A percentile compares a stretch with the other conserved stretches of the same genome.
These are phyloP conservation scores for Saturnispora halmiae DNA, from an alignment of 805 yeast species.

Conservation along the genomic window DNA sequence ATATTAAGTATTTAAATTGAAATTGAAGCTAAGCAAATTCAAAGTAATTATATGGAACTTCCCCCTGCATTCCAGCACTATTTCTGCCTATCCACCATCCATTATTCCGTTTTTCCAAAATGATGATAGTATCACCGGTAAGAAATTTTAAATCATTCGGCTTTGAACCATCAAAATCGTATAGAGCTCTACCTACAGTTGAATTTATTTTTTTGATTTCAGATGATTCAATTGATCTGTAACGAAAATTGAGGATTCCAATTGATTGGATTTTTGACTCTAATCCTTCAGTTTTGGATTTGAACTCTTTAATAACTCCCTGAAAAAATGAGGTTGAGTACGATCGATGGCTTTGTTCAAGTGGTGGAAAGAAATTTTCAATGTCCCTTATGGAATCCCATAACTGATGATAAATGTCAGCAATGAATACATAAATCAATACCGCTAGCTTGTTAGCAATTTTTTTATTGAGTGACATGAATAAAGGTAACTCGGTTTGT, in stretches of 20 bases:
- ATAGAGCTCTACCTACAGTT: conserved; percentile 29
- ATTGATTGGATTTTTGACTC: conserved; percentile 2
- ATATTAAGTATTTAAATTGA: too few relatives aligned
- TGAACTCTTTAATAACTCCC: conserved; percentile 7
- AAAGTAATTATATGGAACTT: conserved; percentile 38
- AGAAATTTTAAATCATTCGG: conserved; percentile 36
- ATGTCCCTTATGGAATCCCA: conserved; percentile 10
- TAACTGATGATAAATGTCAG: conserved; percentile 14
- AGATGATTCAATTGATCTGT: not conserved
- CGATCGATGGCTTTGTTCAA: not conserved
- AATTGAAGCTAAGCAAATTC: conserved; percentile 6
- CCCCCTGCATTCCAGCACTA: conserved; percentile 32
- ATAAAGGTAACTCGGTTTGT: conserved; percentile 39
- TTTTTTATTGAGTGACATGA: conserved; percentile 28
- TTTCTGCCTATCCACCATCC: conserved; percentile 45
- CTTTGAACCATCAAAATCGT: conserved; percentile 30
- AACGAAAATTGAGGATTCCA: conserved; percentile 6
- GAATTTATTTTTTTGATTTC: conserved; percentile 19
- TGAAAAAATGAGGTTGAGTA: conserved; percentile 7
- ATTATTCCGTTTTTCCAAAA: conserved; percentile 30
- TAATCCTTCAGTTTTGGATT: not conserved
- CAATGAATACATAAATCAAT: conserved; percentile 14
- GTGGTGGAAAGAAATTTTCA: not conserved
- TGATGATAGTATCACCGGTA: conserved; percentile 35
- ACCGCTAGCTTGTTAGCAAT: conserved; percentile 28